phyloP scores from a whole-genome alignment of 2,329 filamentous ascomycete species.

The Camillea tinctor region DNA sequence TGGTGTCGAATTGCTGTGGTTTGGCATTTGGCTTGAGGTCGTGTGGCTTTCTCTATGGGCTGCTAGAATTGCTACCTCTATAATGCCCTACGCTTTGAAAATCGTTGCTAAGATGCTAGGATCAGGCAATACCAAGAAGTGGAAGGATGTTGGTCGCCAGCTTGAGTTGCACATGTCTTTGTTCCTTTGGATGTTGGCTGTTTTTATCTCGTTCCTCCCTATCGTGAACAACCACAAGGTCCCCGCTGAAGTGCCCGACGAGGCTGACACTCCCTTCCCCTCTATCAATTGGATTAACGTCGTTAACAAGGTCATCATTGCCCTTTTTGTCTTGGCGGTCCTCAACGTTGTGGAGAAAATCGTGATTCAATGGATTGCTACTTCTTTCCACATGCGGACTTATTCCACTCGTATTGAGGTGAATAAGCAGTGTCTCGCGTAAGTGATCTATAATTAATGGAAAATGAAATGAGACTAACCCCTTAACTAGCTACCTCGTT shows the following conservation, averaged over 20 bases:
- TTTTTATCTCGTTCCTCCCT: constrained; percentile 81
- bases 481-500: constrained; percentile 44
- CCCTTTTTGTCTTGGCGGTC: constrained; percentile 74
- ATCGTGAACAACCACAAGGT: constrained; percentile 65
- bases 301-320: constrained; percentile 82
- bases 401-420: constrained; percentile 88
- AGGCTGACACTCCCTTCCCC: constrained; percentile 45
- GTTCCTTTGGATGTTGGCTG: constrained; percentile 89
- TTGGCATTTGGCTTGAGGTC: constrained; percentile 92
- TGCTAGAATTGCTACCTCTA: constrained; percentile 53
- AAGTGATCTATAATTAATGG: constrained; percentile 53
- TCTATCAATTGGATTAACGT: constrained; percentile 69
- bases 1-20: constrained; percentile 81
- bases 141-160: constrained; percentile 82
- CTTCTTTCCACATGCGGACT: constrained; percentile 86
- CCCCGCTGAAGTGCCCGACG: constrained; percentile 30
- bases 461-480: constrained; percentile 45
- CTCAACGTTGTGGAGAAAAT: constrained; percentile 91
- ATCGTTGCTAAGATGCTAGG: constrained; percentile 67
- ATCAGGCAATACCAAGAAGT: constrained; percentile 88
- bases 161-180: constrained; percentile 82
- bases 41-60: constrained; percentile 92
- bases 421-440: constrained; percentile 83
- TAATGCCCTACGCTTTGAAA: constrained; percentile 48
- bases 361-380: constrained; percentile 90